These are phyloP conservation scores for Abortiporus biennis DNA, from an alignment of 1,284 basidiomycete species.

Conservation along the genomic window DNA sequence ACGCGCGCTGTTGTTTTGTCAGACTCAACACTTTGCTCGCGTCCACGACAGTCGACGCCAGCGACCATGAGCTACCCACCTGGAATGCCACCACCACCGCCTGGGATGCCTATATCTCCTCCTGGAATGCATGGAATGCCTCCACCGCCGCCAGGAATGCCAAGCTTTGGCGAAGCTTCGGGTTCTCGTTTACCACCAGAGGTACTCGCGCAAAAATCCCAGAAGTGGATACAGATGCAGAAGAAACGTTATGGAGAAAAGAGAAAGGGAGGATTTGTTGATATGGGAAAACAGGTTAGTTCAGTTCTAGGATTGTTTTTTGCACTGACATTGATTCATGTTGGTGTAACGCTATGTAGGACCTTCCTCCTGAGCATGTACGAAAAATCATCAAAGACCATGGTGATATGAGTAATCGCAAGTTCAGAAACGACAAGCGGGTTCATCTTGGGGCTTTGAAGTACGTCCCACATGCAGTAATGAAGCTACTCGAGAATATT, in stretches of 20 bases:
- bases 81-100: constrained; percentile 28
- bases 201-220: constrained; percentile 77
- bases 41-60: constrained; percentile 11
- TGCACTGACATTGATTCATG: constrained; percentile 9
- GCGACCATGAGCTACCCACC: constrained; percentile 28
- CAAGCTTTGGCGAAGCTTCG: constrained; percentile 33
- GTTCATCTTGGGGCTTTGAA: constrained; percentile 97
- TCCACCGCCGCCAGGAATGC: constrained; percentile 23
- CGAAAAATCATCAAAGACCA: constrained; percentile 98
- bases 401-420: constrained; percentile 94
- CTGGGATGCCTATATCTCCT: constrained; percentile 50
- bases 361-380: constrained; percentile 89
- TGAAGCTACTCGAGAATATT: constrained; percentile 99
- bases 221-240: constrained; percentile 94
- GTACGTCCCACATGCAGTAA: constrained; percentile 98
- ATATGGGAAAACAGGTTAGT: constrained; percentile 88
- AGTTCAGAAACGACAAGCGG: constrained; percentile 98
- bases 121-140: constrained; percentile 32
- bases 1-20: no score
- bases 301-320: constrained; percentile 2
- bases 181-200: constrained; percentile 69
- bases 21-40: constrained; percentile 1
- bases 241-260: constrained; percentile 87
- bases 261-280: constrained; percentile 82
- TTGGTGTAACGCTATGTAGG: constrained; percentile 37